These are phyloP conservation scores for Theileria parva DNA, from an alignment of 169 alveolate species.

Conservation along the genomic window DNA sequence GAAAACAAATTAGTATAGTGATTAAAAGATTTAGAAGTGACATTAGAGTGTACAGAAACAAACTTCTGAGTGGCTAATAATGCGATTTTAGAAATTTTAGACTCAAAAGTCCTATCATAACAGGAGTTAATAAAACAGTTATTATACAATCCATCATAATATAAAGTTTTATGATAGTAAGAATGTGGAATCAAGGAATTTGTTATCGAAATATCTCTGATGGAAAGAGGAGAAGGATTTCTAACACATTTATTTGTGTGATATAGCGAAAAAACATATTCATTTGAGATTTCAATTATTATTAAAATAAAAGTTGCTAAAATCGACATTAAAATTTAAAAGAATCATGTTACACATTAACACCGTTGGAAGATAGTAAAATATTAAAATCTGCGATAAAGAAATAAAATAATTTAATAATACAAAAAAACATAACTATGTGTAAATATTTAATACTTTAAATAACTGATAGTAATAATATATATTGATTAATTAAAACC, in stretches of 20 bases:
- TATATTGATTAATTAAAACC: conserved; percentile 4
- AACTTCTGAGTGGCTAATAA: neutral
- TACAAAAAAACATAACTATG: neutral
- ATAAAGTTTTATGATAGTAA: neutral
- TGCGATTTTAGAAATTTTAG: neutral
- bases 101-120: neutral
- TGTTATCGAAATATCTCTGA: neutral
- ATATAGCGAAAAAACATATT: neutral
- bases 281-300: neutral
- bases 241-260: neutral
- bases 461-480: neutral
- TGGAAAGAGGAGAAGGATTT: neutral
- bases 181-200: neutral
- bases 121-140: neutral
- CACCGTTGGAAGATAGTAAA: neutral
- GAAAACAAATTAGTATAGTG: conserved; percentile 15
- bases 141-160: neutral
- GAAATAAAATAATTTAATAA: neutral
- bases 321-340: conserved; percentile 4
- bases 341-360: conserved; percentile 18
- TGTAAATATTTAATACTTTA: neutral
- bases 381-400: neutral
- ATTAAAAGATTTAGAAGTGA: neutral
- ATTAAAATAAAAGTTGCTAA: neutral
- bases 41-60: conserved; percentile 8